These are phyloP conservation scores for Conringia planisiliqua DNA, from an alignment of 345 rosid species.

Conservation along the genomic window DNA sequence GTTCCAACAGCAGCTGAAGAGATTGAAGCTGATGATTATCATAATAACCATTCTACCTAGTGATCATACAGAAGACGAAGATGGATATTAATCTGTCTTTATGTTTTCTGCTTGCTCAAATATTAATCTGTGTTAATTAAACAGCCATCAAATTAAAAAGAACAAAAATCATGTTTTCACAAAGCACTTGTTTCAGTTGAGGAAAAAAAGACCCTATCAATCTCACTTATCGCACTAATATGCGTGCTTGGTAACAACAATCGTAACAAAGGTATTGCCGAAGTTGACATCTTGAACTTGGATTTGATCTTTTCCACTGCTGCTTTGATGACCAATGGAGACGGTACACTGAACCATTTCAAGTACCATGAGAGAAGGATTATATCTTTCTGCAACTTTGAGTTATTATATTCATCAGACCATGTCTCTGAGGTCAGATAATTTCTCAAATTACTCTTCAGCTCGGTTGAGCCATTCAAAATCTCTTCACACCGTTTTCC, in stretches of 20 bases:
- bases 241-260: conserved; percentile 65
- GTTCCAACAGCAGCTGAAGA: conserved; percentile 72
- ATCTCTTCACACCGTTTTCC: conserved; percentile 71
- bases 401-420: conserved; percentile 38
- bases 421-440: conserved; percentile 63
- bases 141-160: neutral
- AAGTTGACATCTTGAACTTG: conserved; percentile 36
- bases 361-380: conserved; percentile 75
- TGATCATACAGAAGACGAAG: conserved; percentile 29
- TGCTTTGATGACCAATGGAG: conserved; percentile 48
- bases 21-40: conserved; percentile 56
- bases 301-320: conserved; percentile 51
- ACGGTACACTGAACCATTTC: conserved; percentile 71
- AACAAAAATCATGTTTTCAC: conserved; percentile 1
- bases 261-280: conserved; percentile 58
- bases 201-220: conserved; percentile 41
- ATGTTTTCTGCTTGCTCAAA: neutral
- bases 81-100: too few species aligned
- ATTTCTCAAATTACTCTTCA: conserved; percentile 38
- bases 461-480: conserved; percentile 38
- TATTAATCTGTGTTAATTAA: neutral
- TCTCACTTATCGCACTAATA: conserved; percentile 50
- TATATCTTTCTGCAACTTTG: conserved; percentile 34
- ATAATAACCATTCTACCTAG: conserved; percentile 31
- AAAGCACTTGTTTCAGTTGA: conserved; percentile 11